Evolutionary conservation across 1,139 yeast species (phyloP), one percentile per base, ranked within the genome.

Genomic region (Spathaspora sp.): DNA sequence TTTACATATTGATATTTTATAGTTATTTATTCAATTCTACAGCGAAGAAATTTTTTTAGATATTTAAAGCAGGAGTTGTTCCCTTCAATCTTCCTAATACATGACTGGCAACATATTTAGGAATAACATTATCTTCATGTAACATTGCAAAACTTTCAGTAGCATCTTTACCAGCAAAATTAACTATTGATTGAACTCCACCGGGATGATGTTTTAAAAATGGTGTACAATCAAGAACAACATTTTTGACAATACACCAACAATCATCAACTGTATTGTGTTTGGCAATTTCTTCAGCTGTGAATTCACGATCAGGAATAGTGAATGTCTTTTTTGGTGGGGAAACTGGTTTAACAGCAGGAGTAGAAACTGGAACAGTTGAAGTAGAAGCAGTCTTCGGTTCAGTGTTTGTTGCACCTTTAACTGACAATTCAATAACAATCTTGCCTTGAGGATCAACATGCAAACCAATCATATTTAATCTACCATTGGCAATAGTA

Each of bases 101-200:
- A 53, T 76, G 66, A 36, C 64, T 61, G 10, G 69, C 60, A 4
- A 81, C 81, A 52, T 78, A 78, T 51, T 78, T 68, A 7, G 72
- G 67, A 44, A 81, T 68, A 44, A 80, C 80, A 48, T 69, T 70
- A 52, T 80, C 85, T 46, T 78, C 82, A 56, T 80, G 82, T 45
- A 78, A 62, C 78, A 76, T 74, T 40, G 80, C 87, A 61, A 89
- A 91, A 50, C 89, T 81, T 54, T 85, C 86, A 2, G 96, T 86
- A 2, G 96, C 97, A 60, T 93, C 98, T 58, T 83, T 84, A 13
- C 98, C 98, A 3, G 96, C 97, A 59, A 84, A 87, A 52, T 79
- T 80, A 39, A 84, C 62, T 39, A 93, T 82, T 25, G 91, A 82
- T 25, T 76, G 74, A 50, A 77, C 78, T 2, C 98, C 99, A 50